These are phyloP conservation scores for Triangularia setosa DNA, from an alignment of 2,329 filamentous ascomycete species.

Conservation along the genomic window DNA sequence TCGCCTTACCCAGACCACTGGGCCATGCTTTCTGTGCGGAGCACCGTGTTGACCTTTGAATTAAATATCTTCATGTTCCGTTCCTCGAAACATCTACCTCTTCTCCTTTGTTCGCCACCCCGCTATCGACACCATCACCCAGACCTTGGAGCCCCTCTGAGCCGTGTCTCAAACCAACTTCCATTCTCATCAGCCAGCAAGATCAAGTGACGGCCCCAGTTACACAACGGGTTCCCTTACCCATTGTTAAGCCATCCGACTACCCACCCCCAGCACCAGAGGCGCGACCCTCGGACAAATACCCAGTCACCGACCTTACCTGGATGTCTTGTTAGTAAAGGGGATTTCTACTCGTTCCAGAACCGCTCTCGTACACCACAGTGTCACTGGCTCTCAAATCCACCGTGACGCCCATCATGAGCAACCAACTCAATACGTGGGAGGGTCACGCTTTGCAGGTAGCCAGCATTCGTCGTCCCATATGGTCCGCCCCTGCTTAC, in stretches of 20 bases:
- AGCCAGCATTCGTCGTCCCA: background rate
- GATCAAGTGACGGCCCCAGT: background rate
- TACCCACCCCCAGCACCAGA: background rate
- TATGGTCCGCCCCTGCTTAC: background rate
- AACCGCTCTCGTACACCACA: background rate
- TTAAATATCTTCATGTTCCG: conserved; percentile 2
- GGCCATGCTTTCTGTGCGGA: background rate
- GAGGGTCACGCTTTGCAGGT: conserved; percentile 14
- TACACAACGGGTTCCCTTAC: background rate
- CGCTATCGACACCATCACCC: background rate
- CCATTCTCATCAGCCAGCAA: background rate
- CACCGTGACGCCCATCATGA: conserved; percentile 2
- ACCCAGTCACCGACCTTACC: background rate
- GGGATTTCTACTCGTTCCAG: background rate
- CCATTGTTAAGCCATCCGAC: background rate
- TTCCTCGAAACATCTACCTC: background rate
- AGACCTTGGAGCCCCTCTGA: background rate
- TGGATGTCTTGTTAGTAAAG: conserved; percentile 2
- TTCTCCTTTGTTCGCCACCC: background rate
- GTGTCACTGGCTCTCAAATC: background rate
- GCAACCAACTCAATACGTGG: conserved; percentile 11
- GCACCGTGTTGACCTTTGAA: background rate
- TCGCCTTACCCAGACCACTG: background rate
- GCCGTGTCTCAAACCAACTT: background rate
- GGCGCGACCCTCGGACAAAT: background rate